These are phyloP conservation scores for Chrysoporthe deuterocubensis DNA, from an alignment of 2,329 filamentous ascomycete genomes.

Conservation along the genomic window DNA sequence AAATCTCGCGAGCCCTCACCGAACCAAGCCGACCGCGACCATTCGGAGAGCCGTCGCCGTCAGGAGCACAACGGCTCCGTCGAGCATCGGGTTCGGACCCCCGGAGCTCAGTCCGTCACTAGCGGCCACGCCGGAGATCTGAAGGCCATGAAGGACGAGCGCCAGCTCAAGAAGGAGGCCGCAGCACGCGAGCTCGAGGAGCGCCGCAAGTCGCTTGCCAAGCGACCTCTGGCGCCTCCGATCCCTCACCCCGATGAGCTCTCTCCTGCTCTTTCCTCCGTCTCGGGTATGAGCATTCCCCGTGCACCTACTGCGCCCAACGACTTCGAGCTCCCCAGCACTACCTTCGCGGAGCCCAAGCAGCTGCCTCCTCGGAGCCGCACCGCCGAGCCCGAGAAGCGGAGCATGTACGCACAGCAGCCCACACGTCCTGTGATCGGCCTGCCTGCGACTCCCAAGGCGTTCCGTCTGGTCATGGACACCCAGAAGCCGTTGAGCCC, in stretches of 20 bases:
- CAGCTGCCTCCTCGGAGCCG: slow-evolving; percentile 62
- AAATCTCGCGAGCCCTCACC: slow-evolving; percentile 33
- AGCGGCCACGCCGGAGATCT: slow-evolving; percentile 58
- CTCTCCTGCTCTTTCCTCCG: slow-evolving; percentile 38
- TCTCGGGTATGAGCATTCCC: slow-evolving; percentile 29
- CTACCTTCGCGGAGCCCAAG: slow-evolving; percentile 44
- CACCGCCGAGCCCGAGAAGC: slow-evolving; percentile 65
- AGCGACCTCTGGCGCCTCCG: slow-evolving; percentile 76
- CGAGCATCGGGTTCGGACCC: slow-evolving; percentile 37
- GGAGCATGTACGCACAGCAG: slow-evolving; percentile 54
- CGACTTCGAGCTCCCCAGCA: slow-evolving; percentile 49
- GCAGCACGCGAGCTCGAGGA: slow-evolving; percentile 88
- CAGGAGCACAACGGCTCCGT: slow-evolving; percentile 38
- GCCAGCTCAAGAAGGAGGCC: slow-evolving; percentile 70
- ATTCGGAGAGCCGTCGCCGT: slow-evolving; percentile 34
- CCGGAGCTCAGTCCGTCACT: slow-evolving; percentile 44
- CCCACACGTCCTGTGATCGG: slow-evolving; percentile 62
- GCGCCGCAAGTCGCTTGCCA: slow-evolving; percentile 79
- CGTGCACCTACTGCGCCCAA: slow-evolving; percentile 36
- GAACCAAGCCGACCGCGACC: slow-evolving; percentile 33
- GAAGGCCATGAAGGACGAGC: slow-evolving; percentile 61
- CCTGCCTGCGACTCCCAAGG: slow-evolving; percentile 87
- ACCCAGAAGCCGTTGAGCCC: slow-evolving; percentile 39
- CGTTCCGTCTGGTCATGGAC: slow-evolving; percentile 81
- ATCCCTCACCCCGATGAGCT: slow-evolving; percentile 75